These are phyloP conservation scores for Dioscorea zingiberensis DNA, from an alignment of 106 monocot genomes.

Conservation along the genomic window DNA sequence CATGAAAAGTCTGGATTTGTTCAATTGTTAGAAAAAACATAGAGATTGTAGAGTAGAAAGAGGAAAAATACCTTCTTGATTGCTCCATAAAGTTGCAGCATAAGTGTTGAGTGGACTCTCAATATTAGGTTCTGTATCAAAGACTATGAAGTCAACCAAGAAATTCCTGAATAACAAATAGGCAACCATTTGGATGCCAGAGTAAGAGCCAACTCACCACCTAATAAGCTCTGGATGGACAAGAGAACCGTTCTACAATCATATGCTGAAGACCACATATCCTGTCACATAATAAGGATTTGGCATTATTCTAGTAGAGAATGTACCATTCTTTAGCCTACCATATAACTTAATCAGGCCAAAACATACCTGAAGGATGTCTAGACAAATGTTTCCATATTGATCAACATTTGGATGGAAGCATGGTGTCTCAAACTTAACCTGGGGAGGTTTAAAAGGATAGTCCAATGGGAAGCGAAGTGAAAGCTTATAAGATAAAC, in stretches of 20 bases:
- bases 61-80: conserved; percentile 51
- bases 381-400: conserved; percentile 71
- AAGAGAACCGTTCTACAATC: conserved; percentile 67
- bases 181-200: not conserved
- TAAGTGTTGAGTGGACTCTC: conserved; percentile 75
- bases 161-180: not conserved
- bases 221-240: conserved; percentile 80
- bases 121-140: conserved; percentile 53
- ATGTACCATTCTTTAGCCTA: not conserved
- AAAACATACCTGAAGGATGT: conserved; percentile 63
- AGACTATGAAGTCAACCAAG: not conserved
- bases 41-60: not conserved
- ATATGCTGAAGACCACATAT: conserved; percentile 84
- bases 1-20: too few relatives aligned
- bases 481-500: conserved; percentile 70
- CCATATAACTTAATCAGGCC: not conserved
- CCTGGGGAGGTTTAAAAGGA: conserved; percentile 73
- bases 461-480: conserved; percentile 67
- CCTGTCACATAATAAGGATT: conserved; percentile 25
- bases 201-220: conserved; percentile 34
- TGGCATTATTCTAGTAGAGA: not conserved
- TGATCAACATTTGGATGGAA: conserved; percentile 84
- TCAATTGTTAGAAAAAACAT: too few relatives aligned
- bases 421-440: conserved; percentile 79
- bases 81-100: conserved; percentile 66